These are phyloP conservation scores for Cladosporium cucumerinum DNA, from an alignment of 2,329 filamentous ascomycete species.

Conservation along the genomic window DNA sequence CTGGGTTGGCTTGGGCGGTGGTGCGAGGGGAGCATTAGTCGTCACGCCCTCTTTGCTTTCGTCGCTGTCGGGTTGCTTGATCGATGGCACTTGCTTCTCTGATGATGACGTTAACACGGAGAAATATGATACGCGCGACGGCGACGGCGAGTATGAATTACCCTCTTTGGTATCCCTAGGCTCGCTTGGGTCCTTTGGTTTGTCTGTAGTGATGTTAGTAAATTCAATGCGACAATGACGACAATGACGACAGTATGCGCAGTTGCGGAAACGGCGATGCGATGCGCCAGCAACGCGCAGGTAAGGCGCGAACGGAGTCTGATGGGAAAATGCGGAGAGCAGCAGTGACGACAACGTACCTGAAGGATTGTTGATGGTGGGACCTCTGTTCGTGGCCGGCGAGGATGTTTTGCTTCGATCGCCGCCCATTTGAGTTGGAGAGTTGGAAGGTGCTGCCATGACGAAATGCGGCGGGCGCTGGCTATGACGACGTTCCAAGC, in stretches of 20 bases:
- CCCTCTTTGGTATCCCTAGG: constrained; percentile 15
- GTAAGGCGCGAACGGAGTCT: not conserved
- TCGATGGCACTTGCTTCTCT: constrained; percentile 31
- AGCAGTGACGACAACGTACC: constrained; percentile 10
- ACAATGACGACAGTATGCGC: not conserved
- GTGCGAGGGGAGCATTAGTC: constrained; percentile 50
- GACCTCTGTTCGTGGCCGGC: not conserved
- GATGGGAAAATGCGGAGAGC: not conserved
- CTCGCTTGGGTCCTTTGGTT: constrained; percentile 6
- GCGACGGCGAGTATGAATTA: not conserved
- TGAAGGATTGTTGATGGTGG: constrained; percentile 8
- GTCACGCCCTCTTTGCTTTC: constrained; percentile 29
- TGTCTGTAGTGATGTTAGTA: constrained; percentile 12
- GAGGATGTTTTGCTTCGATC: constrained; percentile 11
- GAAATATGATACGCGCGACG: not conserved
- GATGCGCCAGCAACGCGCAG: not conserved
- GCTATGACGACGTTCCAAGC: too few relatives aligned
- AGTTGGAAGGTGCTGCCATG: not conserved
- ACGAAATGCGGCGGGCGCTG: not conserved
- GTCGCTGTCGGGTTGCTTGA: constrained; percentile 34
- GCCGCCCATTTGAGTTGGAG: not conserved
- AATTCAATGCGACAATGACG: constrained; percentile 9
- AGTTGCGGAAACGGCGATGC: not conserved
- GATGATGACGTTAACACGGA: constrained; percentile 19
- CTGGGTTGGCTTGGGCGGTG: constrained; percentile 48